phyloP scores from a whole-genome alignment of 306 rosid species.

The Chamaecrista fasciculata region DNA sequence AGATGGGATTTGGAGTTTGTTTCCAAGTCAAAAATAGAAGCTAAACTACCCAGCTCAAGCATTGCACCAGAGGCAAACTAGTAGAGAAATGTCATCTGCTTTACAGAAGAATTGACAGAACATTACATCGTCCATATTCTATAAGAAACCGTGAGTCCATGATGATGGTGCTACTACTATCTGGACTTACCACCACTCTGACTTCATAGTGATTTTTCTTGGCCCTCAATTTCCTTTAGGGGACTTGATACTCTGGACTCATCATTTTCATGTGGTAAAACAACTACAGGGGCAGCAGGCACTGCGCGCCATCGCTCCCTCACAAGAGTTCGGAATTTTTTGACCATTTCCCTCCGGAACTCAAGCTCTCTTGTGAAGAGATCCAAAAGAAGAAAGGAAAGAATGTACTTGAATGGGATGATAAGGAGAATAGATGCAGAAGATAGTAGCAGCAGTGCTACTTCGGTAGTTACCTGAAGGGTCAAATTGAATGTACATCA shows the following conservation, averaged over 20 bases:
- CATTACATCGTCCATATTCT: neutral
- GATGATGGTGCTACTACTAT: neutral
- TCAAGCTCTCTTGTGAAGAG: constrained; percentile 82
- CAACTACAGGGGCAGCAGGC: constrained; percentile 88
- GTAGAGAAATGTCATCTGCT: neutral
- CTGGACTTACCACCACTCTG: constrained; percentile 26
- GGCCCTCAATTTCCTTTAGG: constrained; percentile 40
- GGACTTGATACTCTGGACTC: constrained; percentile 43
- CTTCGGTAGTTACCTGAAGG: constrained; percentile 82
- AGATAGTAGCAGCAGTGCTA: constrained; percentile 63
- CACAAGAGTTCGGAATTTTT: constrained; percentile 52
- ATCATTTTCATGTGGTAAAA: constrained; percentile 67
- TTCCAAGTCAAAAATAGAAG: neutral
- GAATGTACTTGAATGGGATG: constrained; percentile 75
- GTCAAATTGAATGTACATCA: constrained; percentile 23
- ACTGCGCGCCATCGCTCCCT: constrained; percentile 89
- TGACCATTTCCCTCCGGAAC: constrained; percentile 76
- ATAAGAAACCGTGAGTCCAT: neutral
- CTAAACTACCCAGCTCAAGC: neutral
- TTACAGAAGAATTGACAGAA: constrained; percentile 6
- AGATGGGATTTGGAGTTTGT: neutral
- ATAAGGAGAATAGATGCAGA: constrained; percentile 61
- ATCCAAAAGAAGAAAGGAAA: constrained; percentile 71
- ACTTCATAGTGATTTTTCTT: constrained; percentile 43
- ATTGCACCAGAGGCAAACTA: neutral